Evolutionary conservation across 352 stramenopile species (phyloP).

Genomic region (Phytophthora cajani): DNA sequence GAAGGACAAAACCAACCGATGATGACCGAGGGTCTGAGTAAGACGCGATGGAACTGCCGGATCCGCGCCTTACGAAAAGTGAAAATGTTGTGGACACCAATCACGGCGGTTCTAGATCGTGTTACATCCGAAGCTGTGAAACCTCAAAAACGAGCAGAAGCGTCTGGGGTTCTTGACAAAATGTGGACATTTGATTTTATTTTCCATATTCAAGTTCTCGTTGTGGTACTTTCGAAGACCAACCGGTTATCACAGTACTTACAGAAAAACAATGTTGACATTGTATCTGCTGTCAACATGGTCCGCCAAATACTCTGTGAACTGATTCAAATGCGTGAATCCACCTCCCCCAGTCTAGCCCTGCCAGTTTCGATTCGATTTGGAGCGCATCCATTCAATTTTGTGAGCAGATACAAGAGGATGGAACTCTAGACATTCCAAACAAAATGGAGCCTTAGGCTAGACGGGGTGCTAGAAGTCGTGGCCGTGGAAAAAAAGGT

Average conservation of each 20-base stretch:
- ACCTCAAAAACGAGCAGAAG: conserved; percentile 13
- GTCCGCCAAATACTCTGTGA: background rate
- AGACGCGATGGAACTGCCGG: conserved; percentile 7
- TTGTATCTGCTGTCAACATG: conserved; percentile 1
- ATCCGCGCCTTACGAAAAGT: conserved; percentile 2
- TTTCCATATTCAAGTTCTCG: background rate
- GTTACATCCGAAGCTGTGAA: conserved; percentile 4
- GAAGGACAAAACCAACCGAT: conserved; percentile 5
- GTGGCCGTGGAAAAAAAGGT: background rate
- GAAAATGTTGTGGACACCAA: conserved; percentile 11
- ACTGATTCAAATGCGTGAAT: background rate
- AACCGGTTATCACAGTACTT: background rate
- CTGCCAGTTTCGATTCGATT: background rate
- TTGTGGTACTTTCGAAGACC: background rate
- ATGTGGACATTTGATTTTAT: conserved; percentile 2
- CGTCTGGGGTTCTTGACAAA: conserved; percentile 5
- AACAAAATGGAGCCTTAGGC: background rate
- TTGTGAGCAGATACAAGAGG: conserved; percentile 1
- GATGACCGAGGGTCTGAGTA: conserved; percentile 6
- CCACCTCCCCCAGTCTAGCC: background rate
- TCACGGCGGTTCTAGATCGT: background rate
- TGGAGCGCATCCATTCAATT: background rate
- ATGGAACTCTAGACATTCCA: background rate
- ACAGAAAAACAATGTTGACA: background rate
- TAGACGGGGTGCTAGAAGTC: background rate